Evolutionary conservation across 768 basidiomycete species (phyloP).

Genomic region (Clavaria fumosa): DNA sequence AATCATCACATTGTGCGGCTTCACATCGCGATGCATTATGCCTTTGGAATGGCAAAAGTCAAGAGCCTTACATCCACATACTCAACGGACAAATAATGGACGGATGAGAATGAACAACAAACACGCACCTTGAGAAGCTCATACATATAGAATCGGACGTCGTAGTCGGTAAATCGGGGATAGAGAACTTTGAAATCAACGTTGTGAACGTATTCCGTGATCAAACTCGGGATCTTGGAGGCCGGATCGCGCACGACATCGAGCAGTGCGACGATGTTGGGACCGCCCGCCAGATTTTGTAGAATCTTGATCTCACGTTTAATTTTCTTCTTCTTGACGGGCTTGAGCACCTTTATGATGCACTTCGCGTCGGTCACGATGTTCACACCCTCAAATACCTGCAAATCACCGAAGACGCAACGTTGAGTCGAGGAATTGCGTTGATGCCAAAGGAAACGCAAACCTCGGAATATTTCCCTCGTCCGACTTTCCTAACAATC

Average conservation of each 20-base stretch:
- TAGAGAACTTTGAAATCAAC: conserved; percentile 95
- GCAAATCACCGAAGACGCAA: conserved; percentile 8
- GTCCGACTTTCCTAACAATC: conserved; percentile 89
- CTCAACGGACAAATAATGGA: conserved; percentile 13
- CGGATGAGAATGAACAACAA: neutral
- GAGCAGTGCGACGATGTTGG: conserved; percentile 83
- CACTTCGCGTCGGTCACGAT: conserved; percentile 86
- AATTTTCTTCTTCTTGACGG: conserved; percentile 99
- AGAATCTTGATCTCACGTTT: conserved; percentile 98
- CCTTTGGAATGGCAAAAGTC: conserved; percentile 98
- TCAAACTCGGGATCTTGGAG: conserved; percentile 91
- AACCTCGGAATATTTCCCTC: conserved; percentile 96
- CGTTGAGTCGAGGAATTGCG: conserved; percentile 6
- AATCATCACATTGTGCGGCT: conserved; percentile 99
- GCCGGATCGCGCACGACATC: conserved; percentile 94
- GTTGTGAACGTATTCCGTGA: conserved; percentile 97
- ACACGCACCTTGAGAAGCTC: conserved; percentile 74
- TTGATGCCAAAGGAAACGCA: conserved; percentile 11
- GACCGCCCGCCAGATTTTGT: conserved; percentile 90
- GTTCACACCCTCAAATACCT: conserved; percentile 92
- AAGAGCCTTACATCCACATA: no score
- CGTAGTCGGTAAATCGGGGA: conserved; percentile 88
- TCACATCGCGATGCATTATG: conserved; percentile 98
- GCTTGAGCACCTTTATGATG: conserved; percentile 97
- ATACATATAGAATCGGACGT: conserved; percentile 93